These are phyloP conservation scores for Amanita exitialis DNA, from an alignment of 768 basidiomycete species.

Conservation along the genomic window DNA sequence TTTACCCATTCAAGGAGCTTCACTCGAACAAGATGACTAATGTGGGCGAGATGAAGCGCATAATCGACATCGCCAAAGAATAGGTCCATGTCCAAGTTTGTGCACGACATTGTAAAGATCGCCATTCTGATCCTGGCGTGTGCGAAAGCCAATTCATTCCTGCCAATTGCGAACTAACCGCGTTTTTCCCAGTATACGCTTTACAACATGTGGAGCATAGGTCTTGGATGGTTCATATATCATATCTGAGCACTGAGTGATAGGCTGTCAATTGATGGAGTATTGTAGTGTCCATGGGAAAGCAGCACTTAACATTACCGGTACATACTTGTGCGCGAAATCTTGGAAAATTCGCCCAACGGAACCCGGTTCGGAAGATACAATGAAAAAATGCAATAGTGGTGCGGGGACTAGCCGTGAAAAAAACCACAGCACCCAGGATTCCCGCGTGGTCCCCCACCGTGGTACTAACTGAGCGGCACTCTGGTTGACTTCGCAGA, in stretches of 20 bases:
- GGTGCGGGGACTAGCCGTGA: too few species aligned
- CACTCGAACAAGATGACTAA: conserved; percentile 32
- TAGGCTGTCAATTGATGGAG: too few species aligned
- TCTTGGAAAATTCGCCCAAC: too few species aligned
- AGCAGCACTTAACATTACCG: too few species aligned
- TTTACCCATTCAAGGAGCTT: conserved; percentile 61
- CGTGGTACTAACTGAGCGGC: not conserved
- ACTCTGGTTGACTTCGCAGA: too few species aligned
- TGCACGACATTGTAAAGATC: not conserved
- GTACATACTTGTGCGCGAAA: too few species aligned
- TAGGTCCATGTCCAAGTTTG: not conserved
- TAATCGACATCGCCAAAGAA: conserved; percentile 13
- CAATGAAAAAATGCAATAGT: too few species aligned
- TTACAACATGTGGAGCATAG: conserved; percentile 38
- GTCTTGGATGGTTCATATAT: conserved; percentile 2
- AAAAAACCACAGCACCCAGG: too few species aligned
- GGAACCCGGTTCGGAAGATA: too few species aligned
- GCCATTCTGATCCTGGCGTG: not conserved
- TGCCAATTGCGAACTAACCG: not conserved
- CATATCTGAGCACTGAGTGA: too few species aligned
- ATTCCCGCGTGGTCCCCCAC: too few species aligned
- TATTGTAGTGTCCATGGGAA: too few species aligned
- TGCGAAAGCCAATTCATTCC: not conserved
- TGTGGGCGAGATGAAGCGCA: conserved; percentile 55
- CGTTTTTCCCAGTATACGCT: conserved; percentile 27